phyloP scores from a whole-genome alignment of 306 rosid genomes.

The Argentina anserina region DNA sequence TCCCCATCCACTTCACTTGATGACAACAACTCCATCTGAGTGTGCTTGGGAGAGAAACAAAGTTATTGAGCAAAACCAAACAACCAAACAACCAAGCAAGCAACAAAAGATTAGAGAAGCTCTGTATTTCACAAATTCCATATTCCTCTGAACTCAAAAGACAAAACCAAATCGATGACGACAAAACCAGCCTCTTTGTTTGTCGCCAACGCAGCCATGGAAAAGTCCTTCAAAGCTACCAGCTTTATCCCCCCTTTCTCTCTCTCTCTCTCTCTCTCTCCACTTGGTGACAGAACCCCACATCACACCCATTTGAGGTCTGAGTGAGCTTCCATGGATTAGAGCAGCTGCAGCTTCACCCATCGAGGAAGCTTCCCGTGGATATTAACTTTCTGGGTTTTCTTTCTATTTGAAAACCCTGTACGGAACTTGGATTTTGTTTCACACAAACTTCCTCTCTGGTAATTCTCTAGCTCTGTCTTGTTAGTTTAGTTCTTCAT shows the following conservation, averaged over 20 bases:
- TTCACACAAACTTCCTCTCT: constrained; percentile 5
- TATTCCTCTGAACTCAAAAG: constrained; percentile 31
- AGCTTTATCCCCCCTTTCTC: constrained; percentile 21
- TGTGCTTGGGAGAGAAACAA: constrained; percentile 17
- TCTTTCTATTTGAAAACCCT: constrained; percentile 23
- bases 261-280: not conserved
- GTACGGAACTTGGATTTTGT: constrained; percentile 13
- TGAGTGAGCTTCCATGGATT: constrained; percentile 10
- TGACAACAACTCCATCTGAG: constrained; percentile 26
- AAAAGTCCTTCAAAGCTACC: constrained; percentile 24
- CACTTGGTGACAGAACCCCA: constrained; percentile 18
- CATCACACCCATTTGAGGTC: constrained; percentile 5
- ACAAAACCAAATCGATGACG: constrained; percentile 33
- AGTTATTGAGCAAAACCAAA: constrained; percentile 12
- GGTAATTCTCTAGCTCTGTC: constrained; percentile 25
- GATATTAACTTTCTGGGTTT: constrained; percentile 9
- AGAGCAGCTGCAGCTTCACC: not conserved
- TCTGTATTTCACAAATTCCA: constrained; percentile 35
- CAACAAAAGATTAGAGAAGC: constrained; percentile 19
- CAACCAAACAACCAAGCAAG: constrained; percentile 9
- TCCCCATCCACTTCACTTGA: constrained; percentile 40
- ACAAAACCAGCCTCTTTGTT: constrained; percentile 37
- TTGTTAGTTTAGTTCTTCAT: not conserved
- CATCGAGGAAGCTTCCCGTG: constrained; percentile 8
- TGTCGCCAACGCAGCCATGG: constrained; percentile 38